These are phyloP conservation scores for Dendrobium nobile DNA, from an alignment of 106 monocot genomes.

Conservation along the genomic window DNA sequence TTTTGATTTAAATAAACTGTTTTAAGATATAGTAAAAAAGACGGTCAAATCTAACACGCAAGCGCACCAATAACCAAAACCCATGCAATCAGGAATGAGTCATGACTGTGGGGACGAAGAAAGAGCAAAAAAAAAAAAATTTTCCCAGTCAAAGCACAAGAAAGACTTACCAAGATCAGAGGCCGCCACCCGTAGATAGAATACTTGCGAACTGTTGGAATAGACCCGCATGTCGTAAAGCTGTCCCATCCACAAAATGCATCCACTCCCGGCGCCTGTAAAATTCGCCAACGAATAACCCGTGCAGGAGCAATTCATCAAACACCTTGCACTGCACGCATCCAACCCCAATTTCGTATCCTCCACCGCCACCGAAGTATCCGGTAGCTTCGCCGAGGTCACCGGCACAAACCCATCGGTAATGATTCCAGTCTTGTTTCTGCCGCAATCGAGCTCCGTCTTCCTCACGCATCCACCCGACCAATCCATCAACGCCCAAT, in stretches of 20 bases:
- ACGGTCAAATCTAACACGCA: too few species aligned
- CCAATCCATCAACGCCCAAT: conserved; percentile 9
- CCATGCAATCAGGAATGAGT: too few species aligned
- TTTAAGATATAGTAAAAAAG: too few species aligned
- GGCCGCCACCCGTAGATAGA: conserved; percentile 34
- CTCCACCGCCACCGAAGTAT: neutral
- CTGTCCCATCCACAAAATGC: conserved; percentile 41
- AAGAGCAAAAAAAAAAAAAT: too few species aligned
- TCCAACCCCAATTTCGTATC: conserved; percentile 10
- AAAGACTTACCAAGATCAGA: conserved; percentile 12
- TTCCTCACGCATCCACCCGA: conserved; percentile 28
- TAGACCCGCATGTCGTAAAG: conserved; percentile 32
- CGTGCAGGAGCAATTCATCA: conserved; percentile 30
- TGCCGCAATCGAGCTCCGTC: conserved; percentile 20
- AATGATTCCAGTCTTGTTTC: conserved; percentile 8
- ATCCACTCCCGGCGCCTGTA: conserved; percentile 24
- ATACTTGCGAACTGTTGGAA: conserved; percentile 24
- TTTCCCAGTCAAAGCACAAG: neutral
- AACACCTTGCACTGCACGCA: conserved; percentile 21
- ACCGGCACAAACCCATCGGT: conserved; percentile 20
- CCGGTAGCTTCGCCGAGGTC: neutral
- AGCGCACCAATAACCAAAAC: too few species aligned
- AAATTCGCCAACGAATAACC: conserved; percentile 16
- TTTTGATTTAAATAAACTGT: too few species aligned
- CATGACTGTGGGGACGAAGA: too few species aligned